A percentile compares a stretch with the other conserved stretches of the same genome.
These are phyloP conservation scores for Mycena citricolor DNA, from an alignment of 1,284 basidiomycete species.

Conservation along the genomic window DNA sequence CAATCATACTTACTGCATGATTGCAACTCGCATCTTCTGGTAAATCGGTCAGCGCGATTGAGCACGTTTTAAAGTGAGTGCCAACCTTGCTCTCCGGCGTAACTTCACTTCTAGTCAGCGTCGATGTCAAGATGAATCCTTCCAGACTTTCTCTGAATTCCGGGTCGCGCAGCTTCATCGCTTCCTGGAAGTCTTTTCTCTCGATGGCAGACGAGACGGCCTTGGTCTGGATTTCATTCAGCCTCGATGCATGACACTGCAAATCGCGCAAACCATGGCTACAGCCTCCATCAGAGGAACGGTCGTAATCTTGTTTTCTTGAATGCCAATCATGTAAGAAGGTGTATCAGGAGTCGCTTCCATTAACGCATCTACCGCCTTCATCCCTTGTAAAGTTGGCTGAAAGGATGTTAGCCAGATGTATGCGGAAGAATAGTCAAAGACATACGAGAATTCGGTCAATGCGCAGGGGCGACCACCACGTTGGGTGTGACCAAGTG, in stretches of 20 bases:
- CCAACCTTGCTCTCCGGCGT: too few relatives aligned
- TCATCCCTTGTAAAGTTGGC: constrained; percentile 94
- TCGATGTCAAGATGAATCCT: constrained; percentile 78
- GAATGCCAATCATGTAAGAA: constrained; percentile 96
- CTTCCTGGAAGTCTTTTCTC: constrained; percentile 82
- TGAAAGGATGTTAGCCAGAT: constrained; percentile 31
- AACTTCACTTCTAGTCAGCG: constrained; percentile 58
- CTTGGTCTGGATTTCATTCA: constrained; percentile 62
- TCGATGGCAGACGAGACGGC: constrained; percentile 83
- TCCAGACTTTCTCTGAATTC: constrained; percentile 89
- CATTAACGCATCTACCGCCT: constrained; percentile 91
- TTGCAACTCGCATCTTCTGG: constrained; percentile 82
- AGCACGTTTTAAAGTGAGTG: too few relatives aligned
- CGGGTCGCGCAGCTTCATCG: constrained; percentile 86
- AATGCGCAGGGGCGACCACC: constrained; percentile 92
- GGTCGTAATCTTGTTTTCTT: constrained; percentile 93
- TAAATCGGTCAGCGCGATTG: too few relatives aligned
- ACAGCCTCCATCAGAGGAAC: constrained; percentile 94
- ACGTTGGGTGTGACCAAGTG: constrained; percentile 95
- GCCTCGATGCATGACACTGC: not conserved
- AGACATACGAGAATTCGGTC: constrained; percentile 84
- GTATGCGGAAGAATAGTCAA: not conserved
- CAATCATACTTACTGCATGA: constrained; percentile 78
- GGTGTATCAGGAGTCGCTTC: constrained; percentile 88
- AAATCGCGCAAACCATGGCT: constrained; percentile 57